A percentile compares a stretch with the other conserved stretches of the same genome.
Evolutionary conservation across 176 grass and related monocot genomes (phyloP).

Genomic region (Triticum turgidum): DNA sequence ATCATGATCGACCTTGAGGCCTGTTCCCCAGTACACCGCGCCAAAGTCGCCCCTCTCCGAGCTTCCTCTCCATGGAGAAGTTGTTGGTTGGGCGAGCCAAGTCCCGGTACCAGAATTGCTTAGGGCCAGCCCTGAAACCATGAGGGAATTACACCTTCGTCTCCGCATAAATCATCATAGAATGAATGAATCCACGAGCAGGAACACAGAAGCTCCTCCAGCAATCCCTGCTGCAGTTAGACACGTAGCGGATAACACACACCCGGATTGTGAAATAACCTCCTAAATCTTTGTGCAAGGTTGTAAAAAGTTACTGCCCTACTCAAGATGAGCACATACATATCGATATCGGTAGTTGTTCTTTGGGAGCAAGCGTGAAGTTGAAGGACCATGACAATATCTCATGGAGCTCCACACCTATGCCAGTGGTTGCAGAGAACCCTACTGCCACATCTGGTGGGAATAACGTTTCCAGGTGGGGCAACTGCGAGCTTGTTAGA

Average conservation of each 20-base stretch:
- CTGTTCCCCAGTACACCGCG: not conserved
- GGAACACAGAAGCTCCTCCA: not conserved
- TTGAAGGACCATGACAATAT: too few species aligned
- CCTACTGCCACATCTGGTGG: too few species aligned
- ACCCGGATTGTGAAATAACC: not conserved
- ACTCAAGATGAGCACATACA: too few species aligned
- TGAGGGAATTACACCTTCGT: not conserved
- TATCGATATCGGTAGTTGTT: too few species aligned
- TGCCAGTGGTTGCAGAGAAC: too few species aligned
- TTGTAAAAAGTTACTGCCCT: too few species aligned
- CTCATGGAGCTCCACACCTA: too few species aligned
- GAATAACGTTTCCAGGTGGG: too few species aligned
- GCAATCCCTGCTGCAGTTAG: not conserved
- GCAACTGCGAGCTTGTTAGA: too few species aligned
- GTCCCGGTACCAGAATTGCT: not conserved
- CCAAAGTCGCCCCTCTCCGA: not conserved
- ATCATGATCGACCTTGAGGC: not conserved
- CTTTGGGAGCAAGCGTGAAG: too few species aligned
- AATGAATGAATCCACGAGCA: not conserved
- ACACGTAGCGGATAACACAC: too few species aligned
- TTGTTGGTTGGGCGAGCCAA: not conserved
- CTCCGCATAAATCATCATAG: not conserved
- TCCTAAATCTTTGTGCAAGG: too few species aligned
- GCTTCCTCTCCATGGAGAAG: not conserved
- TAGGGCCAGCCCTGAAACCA: not conserved